Evolutionary conservation across 139 green algal genomes (phyloP).

Genomic region (Chlorokybus atmophyticus): DNA sequence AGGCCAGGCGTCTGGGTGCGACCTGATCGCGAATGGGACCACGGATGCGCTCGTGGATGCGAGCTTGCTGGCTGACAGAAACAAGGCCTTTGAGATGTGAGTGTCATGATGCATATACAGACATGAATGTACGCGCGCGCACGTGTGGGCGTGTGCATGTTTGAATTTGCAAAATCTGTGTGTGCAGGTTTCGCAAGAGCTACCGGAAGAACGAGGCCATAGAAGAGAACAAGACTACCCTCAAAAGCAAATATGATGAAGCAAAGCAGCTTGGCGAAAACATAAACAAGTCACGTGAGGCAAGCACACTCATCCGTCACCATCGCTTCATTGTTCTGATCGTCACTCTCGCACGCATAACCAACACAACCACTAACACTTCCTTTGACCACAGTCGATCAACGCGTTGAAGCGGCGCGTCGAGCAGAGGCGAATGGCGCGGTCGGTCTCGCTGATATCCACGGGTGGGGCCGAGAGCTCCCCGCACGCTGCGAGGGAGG

Average conservation of each 20-base stretch:
- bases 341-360: not conserved
- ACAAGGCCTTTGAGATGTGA: conserved; percentile 25
- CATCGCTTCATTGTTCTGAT: not conserved
- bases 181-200: conserved; percentile 48
- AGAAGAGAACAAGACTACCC: conserved; percentile 64
- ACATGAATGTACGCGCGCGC: not conserved
- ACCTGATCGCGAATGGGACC: not conserved
- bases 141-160: not conserved
- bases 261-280: conserved; percentile 54
- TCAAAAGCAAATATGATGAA: conserved; percentile 60
- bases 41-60: not conserved
- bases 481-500: conserved; percentile 12
- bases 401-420: conserved; percentile 47
- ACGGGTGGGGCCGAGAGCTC: not conserved
- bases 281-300: too few relatives aligned
- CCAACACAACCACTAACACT: not conserved
- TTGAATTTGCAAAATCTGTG: conserved; percentile 17
- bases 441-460: too few relatives aligned
- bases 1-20: too few relatives aligned
- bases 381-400: conserved; percentile 41
- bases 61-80: conserved; percentile 16
- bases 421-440: conserved; percentile 51
- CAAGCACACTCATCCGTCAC: too few relatives aligned
- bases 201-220: conserved; percentile 65
- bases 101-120: not conserved